Base-by-base conservation (phyloP, 164 flowering plant species). In the Nymphaea thermarum region DNA sequence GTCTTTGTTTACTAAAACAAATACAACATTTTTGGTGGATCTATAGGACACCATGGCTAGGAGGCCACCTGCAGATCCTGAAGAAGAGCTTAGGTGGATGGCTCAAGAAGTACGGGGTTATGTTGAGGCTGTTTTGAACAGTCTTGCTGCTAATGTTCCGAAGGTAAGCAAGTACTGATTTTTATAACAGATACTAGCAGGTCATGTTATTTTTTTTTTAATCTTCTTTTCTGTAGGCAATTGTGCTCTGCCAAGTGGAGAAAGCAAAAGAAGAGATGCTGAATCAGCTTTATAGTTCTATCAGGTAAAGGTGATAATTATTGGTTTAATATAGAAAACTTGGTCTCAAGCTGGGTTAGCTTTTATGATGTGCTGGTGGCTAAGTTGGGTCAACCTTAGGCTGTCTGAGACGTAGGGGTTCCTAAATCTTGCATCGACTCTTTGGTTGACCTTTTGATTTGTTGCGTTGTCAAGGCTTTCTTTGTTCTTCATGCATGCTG, bases 81-180 rank as follows among this genome's bases (percentile, higher is more conserved):
- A 95, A 76, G 99, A 95, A 80, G 99, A 95, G 78, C 97, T 95
- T 43, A 82, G 98, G 55, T 95, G 99, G 99, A 95, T 95, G 98
- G 80, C 99, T 77, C 99, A 95, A 75, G 99, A 95, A 92, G 99
- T 95, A 45, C 96, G 99, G 64, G 99, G 98, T 72, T 95, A 95
- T 84, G 99, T 92, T 43, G 99, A 95, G 82, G 99, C 99, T 5
- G 99, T 95, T 75, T 76, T 95, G 61, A 92, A 90, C 78, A 95
- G 98, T 77, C 92, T 95, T 69, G 94, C 93, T 62, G 99, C 99
- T 25, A 95, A 95, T 85, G 99, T 95, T 42, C 91, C 99, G 66
- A 87, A 95, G 76, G 96, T 89, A 75, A 66, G n/a, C 10, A 62
- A 62, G 15, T 51, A 8, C 14, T 51, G 14, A 51, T 51, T 51